These are phyloP conservation scores for Hymenoscyphus occultus DNA, from an alignment of 2,329 filamentous ascomycete genomes.

Conservation along the genomic window DNA sequence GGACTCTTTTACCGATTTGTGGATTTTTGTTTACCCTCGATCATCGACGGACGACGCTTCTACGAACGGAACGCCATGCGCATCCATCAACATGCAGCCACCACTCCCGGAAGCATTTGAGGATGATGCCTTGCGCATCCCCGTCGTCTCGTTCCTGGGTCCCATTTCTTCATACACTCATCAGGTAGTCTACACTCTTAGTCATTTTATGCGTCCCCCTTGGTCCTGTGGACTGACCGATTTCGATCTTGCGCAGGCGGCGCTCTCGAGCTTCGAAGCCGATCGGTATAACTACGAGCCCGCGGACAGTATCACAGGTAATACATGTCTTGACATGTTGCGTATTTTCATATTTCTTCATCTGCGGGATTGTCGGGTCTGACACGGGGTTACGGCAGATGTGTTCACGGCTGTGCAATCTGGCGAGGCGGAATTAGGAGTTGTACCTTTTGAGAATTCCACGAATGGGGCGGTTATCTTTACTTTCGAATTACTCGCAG, in stretches of 20 bases:
- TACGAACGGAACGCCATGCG: not conserved
- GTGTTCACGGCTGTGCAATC: slow-evolving; percentile 77
- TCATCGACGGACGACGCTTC: no score
- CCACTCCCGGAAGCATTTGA: not conserved
- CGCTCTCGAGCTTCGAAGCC: slow-evolving; percentile 48
- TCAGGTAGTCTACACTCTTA: slow-evolving; percentile 48
- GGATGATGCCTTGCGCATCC: slow-evolving; percentile 11
- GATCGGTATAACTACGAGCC: slow-evolving; percentile 40
- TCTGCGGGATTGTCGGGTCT: not conserved
- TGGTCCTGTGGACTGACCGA: slow-evolving; percentile 31
- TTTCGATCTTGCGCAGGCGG: slow-evolving; percentile 44
- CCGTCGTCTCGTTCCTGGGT: slow-evolving; percentile 56
- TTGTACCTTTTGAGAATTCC: slow-evolving; percentile 94
- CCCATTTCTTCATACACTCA: slow-evolving; percentile 67
- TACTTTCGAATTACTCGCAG: slow-evolving; percentile 84
- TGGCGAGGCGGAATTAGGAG: slow-evolving; percentile 63
- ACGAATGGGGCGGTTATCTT: slow-evolving; percentile 90
- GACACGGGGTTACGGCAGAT: slow-evolving; percentile 46
- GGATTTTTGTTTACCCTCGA: no score
- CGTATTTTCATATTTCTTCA: no score
- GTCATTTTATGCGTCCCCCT: slow-evolving; percentile 16
- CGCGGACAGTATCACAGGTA: slow-evolving; percentile 44
- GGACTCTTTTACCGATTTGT: no score
- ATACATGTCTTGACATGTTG: not conserved
- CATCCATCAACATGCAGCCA: slow-evolving; percentile 1